Evolutionary conservation across 495 filamentous ascomycete species (phyloP).

Genomic region (Aspergillus biplanus): DNA sequence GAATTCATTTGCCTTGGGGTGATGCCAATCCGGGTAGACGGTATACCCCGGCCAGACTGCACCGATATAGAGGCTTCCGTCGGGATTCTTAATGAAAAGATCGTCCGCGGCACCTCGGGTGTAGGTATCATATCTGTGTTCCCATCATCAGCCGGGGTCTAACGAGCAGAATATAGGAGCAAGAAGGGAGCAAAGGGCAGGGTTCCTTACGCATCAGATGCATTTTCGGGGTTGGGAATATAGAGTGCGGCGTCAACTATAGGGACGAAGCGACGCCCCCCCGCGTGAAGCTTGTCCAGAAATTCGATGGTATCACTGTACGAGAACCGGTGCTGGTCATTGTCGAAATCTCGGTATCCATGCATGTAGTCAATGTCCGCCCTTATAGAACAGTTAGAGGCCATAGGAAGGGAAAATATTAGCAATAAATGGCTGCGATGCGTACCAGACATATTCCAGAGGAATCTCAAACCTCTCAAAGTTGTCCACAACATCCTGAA

Average conservation of each 20-base stretch:
- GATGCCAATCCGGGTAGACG: slow-evolving; percentile 67
- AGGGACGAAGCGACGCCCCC: slow-evolving; percentile 75
- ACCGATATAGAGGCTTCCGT: slow-evolving; percentile 65
- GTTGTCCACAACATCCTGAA: slow-evolving; percentile 60
- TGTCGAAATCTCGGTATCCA: slow-evolving; percentile 61
- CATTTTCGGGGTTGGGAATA: slow-evolving; percentile 72
- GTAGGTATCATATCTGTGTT: slow-evolving; percentile 62
- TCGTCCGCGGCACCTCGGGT: slow-evolving; percentile 65
- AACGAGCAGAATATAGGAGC: not conserved
- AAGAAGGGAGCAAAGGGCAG: not conserved
- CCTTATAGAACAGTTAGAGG: slow-evolving; percentile 33
- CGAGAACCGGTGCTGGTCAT: slow-evolving; percentile 54
- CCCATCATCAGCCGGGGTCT: not conserved
- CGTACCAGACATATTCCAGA: slow-evolving; percentile 69
- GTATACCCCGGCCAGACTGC: slow-evolving; percentile 69
- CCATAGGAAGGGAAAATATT: not conserved
- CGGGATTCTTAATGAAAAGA: slow-evolving; percentile 65
- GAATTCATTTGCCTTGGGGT: slow-evolving; percentile 62
- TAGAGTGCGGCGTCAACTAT: slow-evolving; percentile 88
- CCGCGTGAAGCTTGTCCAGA: slow-evolving; percentile 63
- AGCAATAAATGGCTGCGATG: not conserved
- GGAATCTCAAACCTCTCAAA: slow-evolving; percentile 65
- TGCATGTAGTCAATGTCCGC: slow-evolving; percentile 64
- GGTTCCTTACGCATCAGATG: slow-evolving; percentile 61
- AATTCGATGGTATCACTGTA: slow-evolving; percentile 60